Percentiles rank a stretch among this genome's conserved stretches.
Conservation (phyloP, 1,139 yeast genomes). For the Blastobotrys illinoisensis region DNA sequence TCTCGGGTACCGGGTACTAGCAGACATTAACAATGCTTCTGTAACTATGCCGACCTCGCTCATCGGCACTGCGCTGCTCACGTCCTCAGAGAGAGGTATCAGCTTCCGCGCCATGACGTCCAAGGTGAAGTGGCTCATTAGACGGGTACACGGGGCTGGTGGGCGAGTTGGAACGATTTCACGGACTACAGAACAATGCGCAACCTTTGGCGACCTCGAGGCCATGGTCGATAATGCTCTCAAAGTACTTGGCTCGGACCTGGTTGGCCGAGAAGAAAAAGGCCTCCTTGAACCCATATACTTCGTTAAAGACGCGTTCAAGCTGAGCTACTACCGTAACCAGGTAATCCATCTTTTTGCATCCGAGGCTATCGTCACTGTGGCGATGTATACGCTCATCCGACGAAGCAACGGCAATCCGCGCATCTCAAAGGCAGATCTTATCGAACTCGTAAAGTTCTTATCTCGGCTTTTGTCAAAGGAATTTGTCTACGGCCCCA, state of each 20-base stretch:
- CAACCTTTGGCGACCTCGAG: conserved; percentile 25
- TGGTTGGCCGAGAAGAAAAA: conserved; percentile 34
- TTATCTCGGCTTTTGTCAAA: conserved; percentile 35
- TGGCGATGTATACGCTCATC: conserved; percentile 32
- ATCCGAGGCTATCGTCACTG: conserved; percentile 37
- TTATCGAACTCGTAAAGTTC: conserved; percentile 30
- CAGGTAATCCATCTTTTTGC: conserved; percentile 40
- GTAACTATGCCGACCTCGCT: conserved; percentile 43
- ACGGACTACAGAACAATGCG: conserved; percentile 12
- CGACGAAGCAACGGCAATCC: conserved; percentile 20
- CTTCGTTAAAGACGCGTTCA: conserved; percentile 38
- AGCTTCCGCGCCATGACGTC: conserved; percentile 32
- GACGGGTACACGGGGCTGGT: conserved; percentile 33
- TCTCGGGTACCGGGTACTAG: conserved; percentile 37
- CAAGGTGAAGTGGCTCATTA: conserved; percentile 35
- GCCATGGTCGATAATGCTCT: conserved; percentile 36
- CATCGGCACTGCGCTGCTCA: conserved; percentile 39
- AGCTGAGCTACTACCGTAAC: conserved; percentile 40
- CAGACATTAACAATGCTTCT: conserved; percentile 38
- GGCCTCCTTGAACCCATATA: conserved; percentile 37
- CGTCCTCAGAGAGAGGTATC: conserved; percentile 34
- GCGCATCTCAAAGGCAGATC: conserved; percentile 19
- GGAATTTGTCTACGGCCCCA: conserved; percentile 38
- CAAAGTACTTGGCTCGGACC: conserved; percentile 35
- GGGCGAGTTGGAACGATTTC: conserved; percentile 37